These are phyloP conservation scores for Papiliotrema laurentii DNA, from an alignment of 1,284 basidiomycete species.

Conservation along the genomic window DNA sequence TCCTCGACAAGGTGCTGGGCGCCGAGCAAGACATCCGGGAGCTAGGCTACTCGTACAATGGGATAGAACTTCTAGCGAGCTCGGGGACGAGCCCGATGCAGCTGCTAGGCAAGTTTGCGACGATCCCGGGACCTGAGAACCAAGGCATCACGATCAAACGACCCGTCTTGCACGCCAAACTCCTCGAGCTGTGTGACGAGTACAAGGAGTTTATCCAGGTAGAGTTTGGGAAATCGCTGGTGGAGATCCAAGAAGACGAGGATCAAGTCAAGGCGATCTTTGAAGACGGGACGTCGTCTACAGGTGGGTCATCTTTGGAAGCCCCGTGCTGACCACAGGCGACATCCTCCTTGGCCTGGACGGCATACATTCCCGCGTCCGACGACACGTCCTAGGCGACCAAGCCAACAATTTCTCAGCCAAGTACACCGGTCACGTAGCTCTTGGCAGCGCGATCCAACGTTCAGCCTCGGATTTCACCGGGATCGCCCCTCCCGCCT, in stretches of 20 bases:
- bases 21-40: conserved; percentile 15
- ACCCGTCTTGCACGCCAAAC: conserved; percentile 12
- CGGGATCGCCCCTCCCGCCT: conserved; percentile 14
- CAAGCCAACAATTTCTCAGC: conserved; percentile 9
- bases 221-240: conserved; percentile 10
- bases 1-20: conserved; percentile 17
- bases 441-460: conserved; percentile 18
- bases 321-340: conserved; percentile 7
- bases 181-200: conserved; percentile 14
- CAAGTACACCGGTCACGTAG: conserved; percentile 10
- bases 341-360: conserved; percentile 22
- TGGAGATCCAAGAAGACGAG: conserved; percentile 15
- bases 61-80: conserved; percentile 7
- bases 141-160: conserved; percentile 18
- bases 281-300: conserved; percentile 12
- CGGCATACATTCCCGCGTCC: conserved; percentile 22
- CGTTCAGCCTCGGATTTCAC: not conserved
- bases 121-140: conserved; percentile 9
- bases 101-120: conserved; percentile 17
- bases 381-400: conserved; percentile 21
- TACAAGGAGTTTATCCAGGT: conserved; percentile 11
- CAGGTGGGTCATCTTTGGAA: not conserved
- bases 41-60: conserved; percentile 13
- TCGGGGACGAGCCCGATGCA: conserved; percentile 9
- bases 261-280: conserved; percentile 15